These are phyloP conservation scores for Lathyrus sativus DNA, from an alignment of 306 rosid genomes.

Conservation along the genomic window DNA sequence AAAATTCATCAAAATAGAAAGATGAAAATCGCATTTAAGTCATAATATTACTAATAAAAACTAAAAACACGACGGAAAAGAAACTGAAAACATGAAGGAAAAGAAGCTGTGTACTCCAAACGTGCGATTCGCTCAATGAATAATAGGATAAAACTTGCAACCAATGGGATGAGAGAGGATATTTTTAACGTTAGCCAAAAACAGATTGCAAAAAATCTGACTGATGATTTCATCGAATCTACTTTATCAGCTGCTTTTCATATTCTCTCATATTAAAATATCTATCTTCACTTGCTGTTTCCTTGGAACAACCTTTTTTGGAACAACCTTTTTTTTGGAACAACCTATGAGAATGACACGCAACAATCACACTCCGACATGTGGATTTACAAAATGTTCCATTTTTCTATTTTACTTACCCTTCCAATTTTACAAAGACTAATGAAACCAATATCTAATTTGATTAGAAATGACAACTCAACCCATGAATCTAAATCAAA, in stretches of 20 bases:
- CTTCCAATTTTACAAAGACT: no score
- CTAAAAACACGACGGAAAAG: no score
- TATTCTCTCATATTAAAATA: conserved; percentile 20
- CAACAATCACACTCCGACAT: conserved; percentile 29
- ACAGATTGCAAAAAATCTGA: conserved; percentile 16
- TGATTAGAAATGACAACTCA: no score
- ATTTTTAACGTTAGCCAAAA: background rate
- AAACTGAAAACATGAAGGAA: no score
- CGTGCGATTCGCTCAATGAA: no score
- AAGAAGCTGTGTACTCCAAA: no score
- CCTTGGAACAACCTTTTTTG: background rate
- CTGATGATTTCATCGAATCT: conserved; percentile 48
- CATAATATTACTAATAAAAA: no score
- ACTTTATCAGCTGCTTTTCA: conserved; percentile 38
- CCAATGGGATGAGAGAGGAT: background rate
- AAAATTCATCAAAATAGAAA: no score
- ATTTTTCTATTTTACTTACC: no score
- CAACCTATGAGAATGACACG: conserved; percentile 6
- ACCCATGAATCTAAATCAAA: no score
- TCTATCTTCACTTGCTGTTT: background rate
- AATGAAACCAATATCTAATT: no score
- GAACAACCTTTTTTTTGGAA: background rate
- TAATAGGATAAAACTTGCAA: background rate
- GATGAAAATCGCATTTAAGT: no score
- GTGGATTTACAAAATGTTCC: background rate